These are phyloP conservation scores for Thamnidium elegans DNA, from an alignment of 192 early-diverging fungal species.

Conservation along the genomic window DNA sequence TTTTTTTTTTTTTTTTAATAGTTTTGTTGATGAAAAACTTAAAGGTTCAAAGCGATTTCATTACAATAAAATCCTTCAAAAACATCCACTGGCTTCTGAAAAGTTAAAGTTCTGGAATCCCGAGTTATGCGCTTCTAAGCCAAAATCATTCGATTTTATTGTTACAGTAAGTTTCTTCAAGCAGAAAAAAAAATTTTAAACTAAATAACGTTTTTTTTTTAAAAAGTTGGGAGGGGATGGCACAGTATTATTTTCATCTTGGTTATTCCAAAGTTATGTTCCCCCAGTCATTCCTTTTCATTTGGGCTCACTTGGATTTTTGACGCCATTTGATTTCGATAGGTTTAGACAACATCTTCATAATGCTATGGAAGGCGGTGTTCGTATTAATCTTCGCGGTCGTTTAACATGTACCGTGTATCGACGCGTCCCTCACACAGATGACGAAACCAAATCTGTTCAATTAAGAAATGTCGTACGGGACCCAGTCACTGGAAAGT, in stretches of 20 bases:
- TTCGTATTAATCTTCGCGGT: constrained; percentile 87
- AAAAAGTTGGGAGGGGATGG: constrained; percentile 88
- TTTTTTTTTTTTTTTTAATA: constrained; percentile 4
- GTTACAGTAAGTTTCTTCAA: constrained; percentile 58
- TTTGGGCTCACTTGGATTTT: constrained; percentile 90
- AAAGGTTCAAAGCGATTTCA: constrained; percentile 57
- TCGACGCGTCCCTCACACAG: constrained; percentile 44
- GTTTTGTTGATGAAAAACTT: constrained; percentile 64
- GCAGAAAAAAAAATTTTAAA: too few species aligned
- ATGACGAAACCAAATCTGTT: constrained; percentile 5
- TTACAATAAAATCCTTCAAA: constrained; percentile 33
- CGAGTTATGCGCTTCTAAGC: constrained; percentile 62
- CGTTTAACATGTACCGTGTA: constrained; percentile 91
- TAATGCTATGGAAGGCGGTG: constrained; percentile 49
- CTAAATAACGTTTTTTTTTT: not conserved
- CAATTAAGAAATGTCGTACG: constrained; percentile 29
- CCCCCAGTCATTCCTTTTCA: constrained; percentile 96
- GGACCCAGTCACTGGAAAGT: constrained; percentile 28
- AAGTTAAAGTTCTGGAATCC: constrained; percentile 73
- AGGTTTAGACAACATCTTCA: constrained; percentile 55
- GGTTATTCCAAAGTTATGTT: constrained; percentile 85
- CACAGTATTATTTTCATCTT: constrained; percentile 87
- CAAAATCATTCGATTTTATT: constrained; percentile 82
- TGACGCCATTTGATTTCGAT: constrained; percentile 85
- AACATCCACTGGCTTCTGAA: constrained; percentile 42